phyloP scores from a whole-genome alignment of 2,329 filamentous ascomycete genomes.

The Sclerotiophoma versabilis region DNA sequence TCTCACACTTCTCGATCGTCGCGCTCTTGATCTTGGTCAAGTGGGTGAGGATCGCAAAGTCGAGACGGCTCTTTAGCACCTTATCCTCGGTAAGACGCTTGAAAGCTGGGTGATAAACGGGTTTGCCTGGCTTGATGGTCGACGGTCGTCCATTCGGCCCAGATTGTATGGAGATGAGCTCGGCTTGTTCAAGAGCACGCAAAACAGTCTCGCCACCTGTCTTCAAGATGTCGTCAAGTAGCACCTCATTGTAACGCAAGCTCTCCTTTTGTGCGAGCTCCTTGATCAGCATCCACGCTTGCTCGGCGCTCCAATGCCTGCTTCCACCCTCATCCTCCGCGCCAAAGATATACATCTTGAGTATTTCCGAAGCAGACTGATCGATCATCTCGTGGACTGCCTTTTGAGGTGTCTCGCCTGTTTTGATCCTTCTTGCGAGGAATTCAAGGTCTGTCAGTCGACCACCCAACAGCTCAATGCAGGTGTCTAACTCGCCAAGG shows the following conservation, averaged over 20 bases:
- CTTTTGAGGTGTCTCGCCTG: constrained; percentile 80
- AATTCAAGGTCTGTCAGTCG: constrained; percentile 96
- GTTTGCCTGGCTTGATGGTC: constrained; percentile 79
- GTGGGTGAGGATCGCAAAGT: constrained; percentile 71
- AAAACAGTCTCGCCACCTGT: constrained; percentile 76
- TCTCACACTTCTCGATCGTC: constrained; percentile 79
- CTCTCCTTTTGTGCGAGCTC: constrained; percentile 71
- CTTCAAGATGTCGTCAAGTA: constrained; percentile 79
- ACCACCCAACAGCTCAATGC: constrained; percentile 83
- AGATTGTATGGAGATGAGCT: constrained; percentile 80
- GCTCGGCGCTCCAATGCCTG: constrained; percentile 78
- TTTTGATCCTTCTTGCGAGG: constrained; percentile 85
- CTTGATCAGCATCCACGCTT: constrained; percentile 90
- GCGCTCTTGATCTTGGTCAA: constrained; percentile 74
- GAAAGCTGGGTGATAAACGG: constrained; percentile 87
- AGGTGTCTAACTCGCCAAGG: constrained; percentile 76
- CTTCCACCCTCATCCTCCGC: constrained; percentile 60
- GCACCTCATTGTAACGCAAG: constrained; percentile 84
- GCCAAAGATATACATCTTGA: constrained; percentile 86
- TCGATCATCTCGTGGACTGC: constrained; percentile 89
- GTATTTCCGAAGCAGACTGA: constrained; percentile 85
- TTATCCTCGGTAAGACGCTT: constrained; percentile 72
- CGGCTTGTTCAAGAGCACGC: constrained; percentile 80
- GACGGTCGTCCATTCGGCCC: constrained; percentile 77
- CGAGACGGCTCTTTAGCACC: constrained; percentile 74